Evolutionary conservation across 352 stramenopile species (phyloP), one percentile per base, ranked within the genome.

Genomic region (Pythium aristosporum): DNA sequence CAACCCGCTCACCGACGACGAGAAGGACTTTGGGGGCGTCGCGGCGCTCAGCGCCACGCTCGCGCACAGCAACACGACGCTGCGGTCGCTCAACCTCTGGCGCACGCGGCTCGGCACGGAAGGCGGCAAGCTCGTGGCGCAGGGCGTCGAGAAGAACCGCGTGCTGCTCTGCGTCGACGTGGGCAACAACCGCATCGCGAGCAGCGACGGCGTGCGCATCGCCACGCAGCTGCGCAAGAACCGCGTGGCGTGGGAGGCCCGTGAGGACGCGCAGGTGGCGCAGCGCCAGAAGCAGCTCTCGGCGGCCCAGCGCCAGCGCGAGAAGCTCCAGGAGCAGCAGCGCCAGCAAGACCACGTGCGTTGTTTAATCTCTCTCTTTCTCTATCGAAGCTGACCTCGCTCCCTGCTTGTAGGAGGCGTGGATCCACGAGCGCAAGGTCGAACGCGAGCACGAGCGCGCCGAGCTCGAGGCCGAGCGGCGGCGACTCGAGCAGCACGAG

Each of bases 81-180:
- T 93, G n/a, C 73, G 71, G 11, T 82, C 81, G 54, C 69, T 93
- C 41, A 91, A 89, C 41, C 58, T 93, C 2, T 93, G 84, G 84
- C 79, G 84, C 55, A 93, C 84, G 36, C 72, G 82, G 11, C 79
- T 93, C 1, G 80, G 84, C 12, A 71, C 63, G 5, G 79, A 90
- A 42, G 84, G 82, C 36, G 85, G 85, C 32, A 89, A 88, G 69
- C 76, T 87, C 12, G 57, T 93, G 9, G 80, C 77, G 20, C 51
- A 81, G 16, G 79, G 79, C 15, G 57, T 93, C 34, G 75, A 78
- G 53, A 68, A 71, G 34, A 93, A 93, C 57, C 52, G 52, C 5
- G 76, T 73, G 20, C 54, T 93, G 32, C 65, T 91, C 42, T 91
- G 85, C 48, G 72, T 93, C n/a, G 85, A 93, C 63, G 69, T 91